Base-by-base conservation (phyloP, 305 asterid species). In the Fraxinus angustifolia region DNA sequence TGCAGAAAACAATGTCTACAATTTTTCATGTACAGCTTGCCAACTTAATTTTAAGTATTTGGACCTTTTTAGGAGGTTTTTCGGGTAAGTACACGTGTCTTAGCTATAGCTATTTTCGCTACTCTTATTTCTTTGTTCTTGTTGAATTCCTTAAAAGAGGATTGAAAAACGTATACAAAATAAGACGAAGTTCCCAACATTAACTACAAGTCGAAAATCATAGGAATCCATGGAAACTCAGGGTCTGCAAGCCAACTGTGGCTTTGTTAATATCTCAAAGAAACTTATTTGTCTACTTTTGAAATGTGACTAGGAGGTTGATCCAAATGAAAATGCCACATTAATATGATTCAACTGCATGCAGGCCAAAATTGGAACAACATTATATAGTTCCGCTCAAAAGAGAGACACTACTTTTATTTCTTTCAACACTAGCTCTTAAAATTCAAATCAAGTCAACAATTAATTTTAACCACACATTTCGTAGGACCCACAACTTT, bases 1-100 rank as follows among this genome's bases (percentile, higher is more conserved):
- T 58, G 77, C n/a, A n/a, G 74, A 68, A 10, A 76, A 68, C 81
- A 4, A 80, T 83, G 38, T 12, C 16, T 5, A 17, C 23, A 60
- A 11, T 8, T 34, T 73, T 45, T 53, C 65, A 1, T 40, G 23
- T 11, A 10, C 17, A 40, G 58, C 77, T 35, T n/a, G 48, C 53
- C 76, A 21, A 72, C 28, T 6, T 48, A 48, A 14, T 45, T 48
- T 0, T 48, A 48, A 48, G 58, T 48, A 48, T 14, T 48, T 48
- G 19, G 19, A 48, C 58, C 1, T 48, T 48, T 12, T 48, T 48
- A 14, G 3, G 58, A 48, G 58, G 19, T 12, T 48, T 48, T 48
- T 48, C 50, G 50, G 6, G 17, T 14, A 14, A 48, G 7, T 14
- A 48, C 60, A 3, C 1, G 60, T 48, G 21, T 48, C 60, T 48